Base-by-base conservation (phyloP, 345 rosid genomes). In the Dovyalis caffra region DNA sequence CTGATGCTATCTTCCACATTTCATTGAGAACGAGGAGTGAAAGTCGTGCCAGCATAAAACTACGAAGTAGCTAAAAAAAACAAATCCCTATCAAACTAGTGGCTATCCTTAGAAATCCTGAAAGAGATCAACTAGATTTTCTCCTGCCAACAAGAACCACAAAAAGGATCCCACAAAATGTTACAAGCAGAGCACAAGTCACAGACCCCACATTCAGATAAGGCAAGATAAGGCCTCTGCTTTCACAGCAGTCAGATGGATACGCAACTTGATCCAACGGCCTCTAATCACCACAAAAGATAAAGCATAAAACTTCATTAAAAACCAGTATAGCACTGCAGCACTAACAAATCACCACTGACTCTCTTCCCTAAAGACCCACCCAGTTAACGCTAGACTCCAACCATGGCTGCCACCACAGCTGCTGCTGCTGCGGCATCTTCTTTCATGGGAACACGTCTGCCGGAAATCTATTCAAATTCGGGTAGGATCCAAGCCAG, bases 201-300 rank as follows among this genome's bases (percentile, higher is more conserved):
- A 40, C 25, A 23, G 84, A 29, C 80, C 88, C 86, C 88, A 83
- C 82, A 70, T 71, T 8, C 79, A 81, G 95, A 90, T 88, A 87
- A 88, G 81, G 80, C 73, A 51, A 75, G 96, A 92, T 94, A 86
- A 92, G 90, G 80, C 73, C 51, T 56, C 64, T 68, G 3, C 76
- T 7, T 71, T 69, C 3, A 34, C 32, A 20, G 43, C 74, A 95
- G 86, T 90, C 85, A 85, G 97, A 88, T 92, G 91, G 94, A 92
- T 92, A 84, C 83, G 71, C 88, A 49, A 10, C 80, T 56, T 21
- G 67, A 94, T 91, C 93, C 83, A 73, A 89, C 88, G 92, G 78
- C 68, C 35, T 0, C 0, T 0, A 34, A 57, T 20, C 38, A 37
- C 68, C 77, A 18, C 32, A 78, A 1, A 68, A 69, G 92, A 86